Base-by-base conservation (phyloP, 106 monocot genomes). In the Phalaenopsis aphrodite region DNA sequence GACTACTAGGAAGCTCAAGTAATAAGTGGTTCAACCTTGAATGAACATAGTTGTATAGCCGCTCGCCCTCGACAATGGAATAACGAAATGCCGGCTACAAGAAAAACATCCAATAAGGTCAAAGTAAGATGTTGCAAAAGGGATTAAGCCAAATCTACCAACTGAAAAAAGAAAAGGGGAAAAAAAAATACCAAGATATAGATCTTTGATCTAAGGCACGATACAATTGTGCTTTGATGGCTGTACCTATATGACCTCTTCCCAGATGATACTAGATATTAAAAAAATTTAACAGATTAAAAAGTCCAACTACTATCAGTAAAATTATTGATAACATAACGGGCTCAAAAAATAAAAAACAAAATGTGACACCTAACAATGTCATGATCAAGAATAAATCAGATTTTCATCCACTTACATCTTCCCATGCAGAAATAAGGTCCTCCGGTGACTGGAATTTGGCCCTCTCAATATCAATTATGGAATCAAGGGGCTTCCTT, bases 11-110 rank as follows among this genome's bases (percentile, higher is more conserved):
- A 69, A 69, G 38, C 14, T 69, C 10, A 21, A 66, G 23, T 38
- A 41, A 72, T 41, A 39, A 72, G 3, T 72, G 39, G 8, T 19
- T 39, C 58, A 78, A 98, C 94, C 97, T 94, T 98, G 97, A 71
- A 98, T 71, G 68, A 98, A 94, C 90, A 98, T 92, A 80, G 46
- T 94, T 15, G 87, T 92, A 66, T 94, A 94, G 55, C 94, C 97
- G 78, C 87, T 94, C 55, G 92, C 97, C 79, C 76, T 90, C 97
- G 92, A 86, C 56, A 97, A 89, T 84, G 97, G 97, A 83, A 97
- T 85, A 77, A 97, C 94, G 75, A 94, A 98, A 87, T 94, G 85
- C 30, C 79, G 92, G 83, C 94, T 98, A 81, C 79, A 87, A 85
- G 77, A 83, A 55, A 49, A 76, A 43, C 7, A 56, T 75, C n/a